Base-by-base conservation (phyloP, 192 early-diverging fungal species). In the Spizellomyces punctatus region DNA sequence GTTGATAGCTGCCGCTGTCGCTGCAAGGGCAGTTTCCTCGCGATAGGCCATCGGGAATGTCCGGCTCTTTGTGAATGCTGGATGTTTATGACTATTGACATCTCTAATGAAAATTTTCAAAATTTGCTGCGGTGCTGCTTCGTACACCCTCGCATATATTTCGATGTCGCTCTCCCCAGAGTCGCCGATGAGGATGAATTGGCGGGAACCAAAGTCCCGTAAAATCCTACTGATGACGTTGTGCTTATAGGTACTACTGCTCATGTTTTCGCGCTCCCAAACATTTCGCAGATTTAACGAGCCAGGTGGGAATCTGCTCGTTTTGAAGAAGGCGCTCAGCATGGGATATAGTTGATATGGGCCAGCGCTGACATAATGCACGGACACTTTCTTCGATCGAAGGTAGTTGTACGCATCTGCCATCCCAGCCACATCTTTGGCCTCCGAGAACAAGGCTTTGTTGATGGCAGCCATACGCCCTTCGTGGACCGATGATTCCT, bases 161-260 rank as follows among this genome's bases (percentile, higher is more conserved):
- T 95, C 92, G 55, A 93, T 78, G 65, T 98, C 96, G 45, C 90
- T 81, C 77, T 98, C 94, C 50, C 94, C 96, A 61, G 89, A 89
- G 73, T 98, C 96, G 21, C 96, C 96, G 6, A 98, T 87, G 10
- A 98, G 80, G 64, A 98, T 90, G 72, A 91, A 98, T 71, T 90
- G 90, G 56, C 94, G 85, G 6, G 88, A 63, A 6, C 93, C 93
- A 58, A 95, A 96, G 71, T 89, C 88, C 48, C 78, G 67, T 10
- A 92, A 82, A 5, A 86, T 83, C 5, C 84, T 63, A 9, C 88
- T 84, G 52, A 90, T 79, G 43, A 86, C 81, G 47, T 86, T 64
- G 48, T 73, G 64, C 63, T 82, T 85, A 72, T 82, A 81, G 6
- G 52, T 69, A 43, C 64, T 46, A 45, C 48, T 6, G 17, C 58